phyloP scores from a whole-genome alignment of 257 asterid species.

The Orobanche coerulescens region DNA sequence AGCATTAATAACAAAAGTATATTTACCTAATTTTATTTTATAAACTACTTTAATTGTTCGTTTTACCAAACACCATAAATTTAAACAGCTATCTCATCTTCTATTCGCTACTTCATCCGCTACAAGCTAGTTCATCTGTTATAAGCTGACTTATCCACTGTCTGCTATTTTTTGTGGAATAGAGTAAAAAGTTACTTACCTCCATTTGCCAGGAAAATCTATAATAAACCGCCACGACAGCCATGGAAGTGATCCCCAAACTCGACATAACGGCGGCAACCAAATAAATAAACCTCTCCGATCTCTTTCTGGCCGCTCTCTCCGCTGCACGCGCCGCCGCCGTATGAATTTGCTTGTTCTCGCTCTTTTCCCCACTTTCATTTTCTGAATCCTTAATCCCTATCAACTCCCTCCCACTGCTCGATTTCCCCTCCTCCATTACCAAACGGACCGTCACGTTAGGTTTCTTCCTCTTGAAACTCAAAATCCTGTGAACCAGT shows the following conservation, averaged over 20 bases:
- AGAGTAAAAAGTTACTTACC: conserved; percentile 32
- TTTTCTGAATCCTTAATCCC: conserved; percentile 9
- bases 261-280: conserved; percentile 97
- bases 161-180: too few species aligned
- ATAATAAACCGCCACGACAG: conserved; percentile 64
- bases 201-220: conserved; percentile 97
- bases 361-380: conserved; percentile 24
- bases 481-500: conserved; percentile 12
- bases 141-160: too few species aligned
- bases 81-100: too few species aligned
- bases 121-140: too few species aligned
- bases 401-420: conserved; percentile 31
- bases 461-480: conserved; percentile 27
- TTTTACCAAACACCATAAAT: too few species aligned
- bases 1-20: too few species aligned
- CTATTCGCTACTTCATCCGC: too few species aligned
- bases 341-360: background rate
- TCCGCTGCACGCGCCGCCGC: conserved; percentile 10
- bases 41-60: too few species aligned
- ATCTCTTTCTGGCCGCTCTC: conserved; percentile 52
- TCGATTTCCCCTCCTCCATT: conserved; percentile 38
- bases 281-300: conserved; percentile 77
- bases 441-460: conserved; percentile 43
- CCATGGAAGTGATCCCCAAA: conserved; percentile 79
- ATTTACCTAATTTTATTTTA: too few species aligned